phyloP scores from a whole-genome alignment of 306 rosid species.

The Quercus parvula region DNA sequence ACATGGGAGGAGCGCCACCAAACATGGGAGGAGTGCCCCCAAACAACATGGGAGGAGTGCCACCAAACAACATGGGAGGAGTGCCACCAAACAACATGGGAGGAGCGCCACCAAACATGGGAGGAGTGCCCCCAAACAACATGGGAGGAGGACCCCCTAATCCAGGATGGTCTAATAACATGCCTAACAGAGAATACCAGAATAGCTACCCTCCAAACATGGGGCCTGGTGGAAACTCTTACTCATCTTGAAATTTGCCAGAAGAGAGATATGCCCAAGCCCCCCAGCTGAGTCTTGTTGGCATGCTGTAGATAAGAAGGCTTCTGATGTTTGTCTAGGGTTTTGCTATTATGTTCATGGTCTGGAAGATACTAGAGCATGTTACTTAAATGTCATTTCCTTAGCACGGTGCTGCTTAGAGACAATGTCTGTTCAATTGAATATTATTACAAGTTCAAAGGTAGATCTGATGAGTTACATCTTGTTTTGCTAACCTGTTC shows the following conservation, averaged over 20 bases:
- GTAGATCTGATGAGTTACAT: neutral
- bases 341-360: conserved; percentile 2
- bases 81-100: conserved; percentile 6
- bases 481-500: neutral
- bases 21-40: conserved; percentile 3
- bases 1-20: neutral
- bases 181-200: conserved; percentile 37
- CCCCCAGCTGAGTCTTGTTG: conserved; percentile 26
- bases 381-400: neutral
- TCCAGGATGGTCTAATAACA: conserved; percentile 50
- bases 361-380: conserved; percentile 15
- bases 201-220: conserved; percentile 26
- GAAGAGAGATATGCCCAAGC: conserved; percentile 3
- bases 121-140: conserved; percentile 25
- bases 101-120: neutral
- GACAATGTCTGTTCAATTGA: conserved; percentile 9
- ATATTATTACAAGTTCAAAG: conserved; percentile 10
- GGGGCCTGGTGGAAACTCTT: conserved; percentile 40
- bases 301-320: conserved; percentile 40
- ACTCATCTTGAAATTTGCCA: conserved; percentile 16
- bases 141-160: conserved; percentile 34
- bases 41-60: conserved; percentile 34
- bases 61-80: neutral
- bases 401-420: conserved; percentile 10
- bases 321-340: conserved; percentile 1